Evolutionary conservation across 345 rosid species (phyloP).

Genomic region (Excoecaria cochinchinensis): DNA sequence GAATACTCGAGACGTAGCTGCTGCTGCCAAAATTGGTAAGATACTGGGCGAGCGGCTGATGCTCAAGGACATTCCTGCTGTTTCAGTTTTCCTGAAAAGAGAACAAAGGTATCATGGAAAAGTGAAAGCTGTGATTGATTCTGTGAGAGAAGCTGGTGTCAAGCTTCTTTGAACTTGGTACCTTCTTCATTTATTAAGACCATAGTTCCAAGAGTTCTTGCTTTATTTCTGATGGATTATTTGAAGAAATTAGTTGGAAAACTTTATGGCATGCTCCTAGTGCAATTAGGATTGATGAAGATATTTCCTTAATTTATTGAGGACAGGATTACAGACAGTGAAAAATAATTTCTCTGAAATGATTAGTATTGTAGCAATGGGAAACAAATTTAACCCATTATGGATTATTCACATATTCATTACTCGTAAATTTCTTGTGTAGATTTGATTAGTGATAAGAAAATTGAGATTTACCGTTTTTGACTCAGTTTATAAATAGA

Average conservation of each 20-base stretch:
- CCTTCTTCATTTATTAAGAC: not conserved
- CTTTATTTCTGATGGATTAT: not conserved
- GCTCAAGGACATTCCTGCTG: slow-evolving; percentile 69
- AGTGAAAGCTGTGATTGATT: slow-evolving; percentile 81
- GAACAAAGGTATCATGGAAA: slow-evolving; percentile 87
- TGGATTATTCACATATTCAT: not conserved
- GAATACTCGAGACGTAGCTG: slow-evolving; percentile 71
- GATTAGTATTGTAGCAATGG: not conserved
- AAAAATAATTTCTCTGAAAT: not conserved
- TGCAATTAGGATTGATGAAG: not conserved
- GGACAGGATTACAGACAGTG: not conserved
- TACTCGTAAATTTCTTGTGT: not conserved
- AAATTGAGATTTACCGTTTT: no score
- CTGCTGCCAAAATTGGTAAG: slow-evolving; percentile 83
- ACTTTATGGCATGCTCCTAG: no score
- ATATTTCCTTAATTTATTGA: not conserved
- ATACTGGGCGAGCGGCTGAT: slow-evolving; percentile 68
- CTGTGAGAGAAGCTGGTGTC: slow-evolving; percentile 63
- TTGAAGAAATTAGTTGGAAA: not conserved
- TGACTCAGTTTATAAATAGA: no score
- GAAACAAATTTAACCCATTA: not conserved
- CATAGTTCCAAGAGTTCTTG: not conserved
- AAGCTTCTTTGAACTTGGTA: slow-evolving; percentile 43
- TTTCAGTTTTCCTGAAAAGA: slow-evolving; percentile 57
- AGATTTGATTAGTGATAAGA: no score